A percentile compares a stretch with the other conserved stretches of the same genome.
phyloP scores from a whole-genome alignment of 2,329 filamentous ascomycete species.

The Aureobasidium mangrovei region DNA sequence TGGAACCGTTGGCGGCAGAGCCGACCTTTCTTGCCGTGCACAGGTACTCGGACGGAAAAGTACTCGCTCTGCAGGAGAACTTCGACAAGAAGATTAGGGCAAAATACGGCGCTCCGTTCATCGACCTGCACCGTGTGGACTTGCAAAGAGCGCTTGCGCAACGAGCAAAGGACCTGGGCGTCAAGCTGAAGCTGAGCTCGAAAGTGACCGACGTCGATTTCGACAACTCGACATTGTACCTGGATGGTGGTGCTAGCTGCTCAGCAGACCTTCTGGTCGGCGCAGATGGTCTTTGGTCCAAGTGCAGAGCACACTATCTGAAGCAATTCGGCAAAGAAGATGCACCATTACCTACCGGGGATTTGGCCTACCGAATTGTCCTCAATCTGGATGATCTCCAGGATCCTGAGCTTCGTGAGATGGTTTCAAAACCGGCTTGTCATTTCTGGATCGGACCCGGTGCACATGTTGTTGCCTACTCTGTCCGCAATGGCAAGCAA shows the following conservation, averaged over 20 bases:
- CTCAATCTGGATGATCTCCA: conserved; percentile 41
- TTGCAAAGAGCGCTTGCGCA: conserved; percentile 47
- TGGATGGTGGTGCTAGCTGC: conserved; percentile 32
- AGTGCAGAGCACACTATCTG: conserved; percentile 43
- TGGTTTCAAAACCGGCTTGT: conserved; percentile 44
- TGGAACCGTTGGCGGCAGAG: conserved; percentile 32
- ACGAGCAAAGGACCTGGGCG: conserved; percentile 46
- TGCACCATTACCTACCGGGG: conserved; percentile 50
- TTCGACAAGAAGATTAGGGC: conserved; percentile 46
- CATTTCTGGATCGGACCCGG: conserved; percentile 58
- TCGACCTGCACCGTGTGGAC: conserved; percentile 55
- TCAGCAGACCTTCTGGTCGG: conserved; percentile 51
- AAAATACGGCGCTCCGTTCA: conserved; percentile 50
- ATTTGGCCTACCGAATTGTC: conserved; percentile 57
- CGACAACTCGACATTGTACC: conserved; percentile 35
- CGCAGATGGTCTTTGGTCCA: conserved; percentile 57
- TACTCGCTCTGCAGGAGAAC: conserved; percentile 42
- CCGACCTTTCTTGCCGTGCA: conserved; percentile 45
- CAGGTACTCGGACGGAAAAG: conserved; percentile 42
- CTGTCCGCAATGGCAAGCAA: conserved; percentile 48
- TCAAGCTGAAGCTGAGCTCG: conserved; percentile 41
- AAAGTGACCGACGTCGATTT: conserved; percentile 43
- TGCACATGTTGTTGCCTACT: conserved; percentile 55
- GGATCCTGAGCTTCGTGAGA: conserved; percentile 42
- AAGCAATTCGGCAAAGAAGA: conserved; percentile 32